A percentile compares a stretch with the other conserved stretches of the same genome.
phyloP scores from a whole-genome alignment of 352 stramenopile species.

The Pythium scleroteichum region DNA sequence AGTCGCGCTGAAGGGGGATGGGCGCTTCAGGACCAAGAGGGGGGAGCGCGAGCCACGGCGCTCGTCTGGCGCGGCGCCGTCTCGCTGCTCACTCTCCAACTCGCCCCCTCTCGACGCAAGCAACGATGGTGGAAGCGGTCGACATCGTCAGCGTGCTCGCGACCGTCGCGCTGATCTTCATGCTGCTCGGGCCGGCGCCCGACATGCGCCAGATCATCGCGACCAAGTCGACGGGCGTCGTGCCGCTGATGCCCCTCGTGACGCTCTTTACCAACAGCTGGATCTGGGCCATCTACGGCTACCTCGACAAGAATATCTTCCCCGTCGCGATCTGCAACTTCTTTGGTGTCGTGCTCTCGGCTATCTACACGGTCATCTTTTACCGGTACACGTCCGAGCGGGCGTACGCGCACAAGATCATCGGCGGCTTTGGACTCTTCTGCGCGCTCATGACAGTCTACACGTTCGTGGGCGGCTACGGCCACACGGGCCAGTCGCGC shows the following conservation, averaged over 20 bases:
- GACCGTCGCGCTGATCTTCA: slow-evolving; percentile 28
- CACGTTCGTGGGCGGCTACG: slow-evolving; percentile 12
- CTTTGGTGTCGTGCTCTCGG: slow-evolving; percentile 35
- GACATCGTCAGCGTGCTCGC: slow-evolving; percentile 31
- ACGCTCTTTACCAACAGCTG: slow-evolving; percentile 36
- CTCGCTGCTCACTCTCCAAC: background rate
- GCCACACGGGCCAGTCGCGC: slow-evolving; percentile 18
- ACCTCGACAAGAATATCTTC: slow-evolving; percentile 44
- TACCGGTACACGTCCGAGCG: slow-evolving; percentile 42
- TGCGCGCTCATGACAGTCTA: slow-evolving; percentile 23
- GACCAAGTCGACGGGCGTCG: slow-evolving; percentile 36
- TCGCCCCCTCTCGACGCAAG: background rate
- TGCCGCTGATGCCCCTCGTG: slow-evolving; percentile 47
- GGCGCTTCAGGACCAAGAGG: background rate
- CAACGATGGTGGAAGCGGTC: slow-evolving; percentile 8
- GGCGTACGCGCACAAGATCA: slow-evolving; percentile 39
- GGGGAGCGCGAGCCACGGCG: background rate
- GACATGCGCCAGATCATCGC: slow-evolving; percentile 32
- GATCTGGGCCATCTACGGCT: slow-evolving; percentile 40
- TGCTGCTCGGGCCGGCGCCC: slow-evolving; percentile 41
- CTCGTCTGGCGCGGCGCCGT: too few species aligned
- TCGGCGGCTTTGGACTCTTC: slow-evolving; percentile 21
- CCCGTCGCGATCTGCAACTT: slow-evolving; percentile 43
- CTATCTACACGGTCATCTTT: slow-evolving; percentile 51
- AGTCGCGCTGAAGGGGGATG: too few species aligned